Conservation (phyloP, 2,329 filamentous ascomycete species). For the Cladosporium austrohemisphaericum region DNA sequence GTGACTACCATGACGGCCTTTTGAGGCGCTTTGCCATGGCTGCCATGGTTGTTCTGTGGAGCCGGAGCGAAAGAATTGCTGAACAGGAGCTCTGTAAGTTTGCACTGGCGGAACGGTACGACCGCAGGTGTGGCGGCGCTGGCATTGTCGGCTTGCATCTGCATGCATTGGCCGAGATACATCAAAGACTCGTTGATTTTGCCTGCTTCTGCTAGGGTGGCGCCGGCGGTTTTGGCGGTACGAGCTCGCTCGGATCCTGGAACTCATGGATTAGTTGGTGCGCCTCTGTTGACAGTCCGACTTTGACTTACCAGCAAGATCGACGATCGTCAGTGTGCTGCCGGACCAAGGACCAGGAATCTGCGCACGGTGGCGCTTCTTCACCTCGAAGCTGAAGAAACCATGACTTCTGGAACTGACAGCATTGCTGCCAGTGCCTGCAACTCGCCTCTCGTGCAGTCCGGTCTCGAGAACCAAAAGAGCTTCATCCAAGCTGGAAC, state of each 20-base stretch:
- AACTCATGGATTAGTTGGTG: too few species aligned
- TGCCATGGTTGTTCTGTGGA: constrained; percentile 30
- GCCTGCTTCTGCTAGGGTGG: constrained; percentile 88
- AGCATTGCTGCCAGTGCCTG: constrained; percentile 89
- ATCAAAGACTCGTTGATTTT: constrained; percentile 99
- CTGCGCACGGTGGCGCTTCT: constrained; percentile 61
- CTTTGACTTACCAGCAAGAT: constrained; percentile 68
- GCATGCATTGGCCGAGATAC: constrained; percentile 95
- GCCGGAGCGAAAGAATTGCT: constrained; percentile 46
- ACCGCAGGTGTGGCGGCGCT: constrained; percentile 49
- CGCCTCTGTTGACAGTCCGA: too few species aligned
- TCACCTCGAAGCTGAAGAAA: constrained; percentile 93
- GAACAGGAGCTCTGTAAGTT: constrained; percentile 52
- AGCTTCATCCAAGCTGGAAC: constrained; percentile 75
- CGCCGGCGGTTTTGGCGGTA: constrained; percentile 88
- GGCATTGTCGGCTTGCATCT: constrained; percentile 82
- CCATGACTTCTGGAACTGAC: constrained; percentile 89
- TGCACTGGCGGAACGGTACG: constrained; percentile 64
- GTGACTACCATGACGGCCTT: constrained; percentile 95
- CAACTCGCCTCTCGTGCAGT: constrained; percentile 78
- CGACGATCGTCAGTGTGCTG: constrained; percentile 80
- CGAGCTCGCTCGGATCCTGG: constrained; percentile 79
- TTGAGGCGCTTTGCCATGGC: constrained; percentile 67
- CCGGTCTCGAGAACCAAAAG: constrained; percentile 87
- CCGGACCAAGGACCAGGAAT: constrained; percentile 65